phyloP scores from a whole-genome alignment of 345 rosid species.

The Eutrema yunnanense region DNA sequence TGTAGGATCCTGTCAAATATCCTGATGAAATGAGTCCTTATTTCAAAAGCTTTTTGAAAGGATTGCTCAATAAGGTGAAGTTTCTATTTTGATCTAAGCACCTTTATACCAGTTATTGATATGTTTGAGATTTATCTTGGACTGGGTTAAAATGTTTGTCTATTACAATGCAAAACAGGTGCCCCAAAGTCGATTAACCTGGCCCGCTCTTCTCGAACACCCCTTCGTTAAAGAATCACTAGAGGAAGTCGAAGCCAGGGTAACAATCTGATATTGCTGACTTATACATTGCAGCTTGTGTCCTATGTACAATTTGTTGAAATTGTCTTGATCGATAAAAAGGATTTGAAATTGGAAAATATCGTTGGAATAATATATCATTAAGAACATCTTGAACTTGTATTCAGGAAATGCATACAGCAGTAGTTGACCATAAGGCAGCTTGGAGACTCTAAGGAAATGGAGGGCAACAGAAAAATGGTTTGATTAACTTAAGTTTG shows the following conservation, averaged over 20 bases:
- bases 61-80: no score
- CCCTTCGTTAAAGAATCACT: slow-evolving; percentile 80
- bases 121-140: no score
- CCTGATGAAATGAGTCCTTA: no score
- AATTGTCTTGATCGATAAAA: neutral
- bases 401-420: slow-evolving; percentile 45
- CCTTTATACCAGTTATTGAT: no score
- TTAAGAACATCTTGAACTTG: slow-evolving; percentile 17
- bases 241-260: slow-evolving; percentile 64
- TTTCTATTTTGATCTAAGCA: no score
- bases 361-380: slow-evolving; percentile 6
- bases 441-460: slow-evolving; percentile 45
- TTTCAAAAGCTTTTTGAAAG: no score
- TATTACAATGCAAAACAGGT: no score
- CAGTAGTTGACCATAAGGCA: slow-evolving; percentile 36
- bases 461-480: slow-evolving; percentile 38
- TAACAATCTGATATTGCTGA: slow-evolving; percentile 27
- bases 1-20: no score
- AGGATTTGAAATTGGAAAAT: neutral
- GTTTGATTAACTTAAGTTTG: slow-evolving; percentile 29
- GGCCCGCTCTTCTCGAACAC: slow-evolving; percentile 96
- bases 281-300: neutral
- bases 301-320: slow-evolving; percentile 9
- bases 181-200: slow-evolving; percentile 88
- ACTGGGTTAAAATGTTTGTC: no score